phyloP scores from a whole-genome alignment of 148 eudicot species.

The Vaccinium darrowii region DNA sequence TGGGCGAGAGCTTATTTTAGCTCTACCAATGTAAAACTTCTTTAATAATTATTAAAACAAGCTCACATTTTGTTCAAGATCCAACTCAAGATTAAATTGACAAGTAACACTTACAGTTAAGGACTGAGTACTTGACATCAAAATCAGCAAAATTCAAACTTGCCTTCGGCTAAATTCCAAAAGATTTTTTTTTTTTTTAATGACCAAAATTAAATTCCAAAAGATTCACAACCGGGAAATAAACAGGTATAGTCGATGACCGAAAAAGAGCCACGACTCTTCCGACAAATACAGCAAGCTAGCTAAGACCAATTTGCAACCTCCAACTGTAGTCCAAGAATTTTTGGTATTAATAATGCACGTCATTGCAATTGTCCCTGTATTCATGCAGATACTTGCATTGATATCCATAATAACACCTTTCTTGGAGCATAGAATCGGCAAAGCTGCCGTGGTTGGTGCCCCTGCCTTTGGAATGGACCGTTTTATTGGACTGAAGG shows the following conservation, averaged over 20 bases:
- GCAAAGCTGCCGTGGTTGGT: constrained; percentile 31
- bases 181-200: neutral
- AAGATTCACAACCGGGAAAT: neutral
- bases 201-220: too few relatives aligned
- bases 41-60: too few relatives aligned
- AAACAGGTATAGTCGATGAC: neutral
- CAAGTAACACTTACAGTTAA: neutral
- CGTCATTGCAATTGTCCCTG: neutral
- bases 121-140: neutral
- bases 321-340: neutral
- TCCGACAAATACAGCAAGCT: constrained; percentile 13
- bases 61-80: too few relatives aligned
- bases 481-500: neutral
- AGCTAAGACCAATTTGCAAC: constrained; percentile 1
- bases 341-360: neutral
- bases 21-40: too few relatives aligned
- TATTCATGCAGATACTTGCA: constrained; percentile 47
- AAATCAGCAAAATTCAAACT: neutral
- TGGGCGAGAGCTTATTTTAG: too few relatives aligned
- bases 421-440: constrained; percentile 36
- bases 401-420: constrained; percentile 41
- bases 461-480: constrained; percentile 11
- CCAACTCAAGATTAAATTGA: neutral
- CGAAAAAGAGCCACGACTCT: neutral
- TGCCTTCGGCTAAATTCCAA: neutral